These are phyloP conservation scores for Huntiella abstrusa DNA, from an alignment of 2,329 filamentous ascomycete genomes.

Conservation along the genomic window DNA sequence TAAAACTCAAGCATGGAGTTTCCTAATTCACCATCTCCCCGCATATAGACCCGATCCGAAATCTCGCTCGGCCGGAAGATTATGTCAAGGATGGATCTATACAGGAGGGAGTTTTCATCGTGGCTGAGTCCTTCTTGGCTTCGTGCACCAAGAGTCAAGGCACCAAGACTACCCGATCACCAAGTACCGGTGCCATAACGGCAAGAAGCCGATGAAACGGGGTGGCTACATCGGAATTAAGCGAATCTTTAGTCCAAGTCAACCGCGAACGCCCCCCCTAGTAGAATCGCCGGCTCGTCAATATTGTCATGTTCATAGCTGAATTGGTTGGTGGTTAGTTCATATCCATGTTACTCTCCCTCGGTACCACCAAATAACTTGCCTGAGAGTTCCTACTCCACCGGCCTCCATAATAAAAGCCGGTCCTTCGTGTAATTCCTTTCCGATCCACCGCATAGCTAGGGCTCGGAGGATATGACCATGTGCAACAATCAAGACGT, in stretches of 20 bases:
- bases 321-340: neutral
- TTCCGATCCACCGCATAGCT: conserved; percentile 68
- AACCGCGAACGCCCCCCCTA: conserved; percentile 52
- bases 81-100: no score
- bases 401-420: conserved; percentile 73
- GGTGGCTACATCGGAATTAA: no score
- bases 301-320: conserved; percentile 68
- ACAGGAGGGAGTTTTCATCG: no score
- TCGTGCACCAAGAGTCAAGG: no score
- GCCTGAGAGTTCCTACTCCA: conserved; percentile 67
- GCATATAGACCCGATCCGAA: no score
- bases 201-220: no score
- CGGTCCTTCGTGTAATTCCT: conserved; percentile 54
- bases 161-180: no score
- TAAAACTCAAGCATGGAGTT: no score
- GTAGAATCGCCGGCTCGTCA: conserved; percentile 59
- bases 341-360: conserved; percentile 51
- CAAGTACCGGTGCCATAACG: no score
- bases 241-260: conserved; percentile 14
- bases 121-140: no score
- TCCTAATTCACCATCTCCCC: no score
- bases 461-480: conserved; percentile 79
- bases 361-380: conserved; percentile 45
- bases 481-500: conserved; percentile 55
- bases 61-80: no score